Evolutionary conservation across 768 basidiomycete species (phyloP).

Genomic region (Boletus subcaerulescens): DNA sequence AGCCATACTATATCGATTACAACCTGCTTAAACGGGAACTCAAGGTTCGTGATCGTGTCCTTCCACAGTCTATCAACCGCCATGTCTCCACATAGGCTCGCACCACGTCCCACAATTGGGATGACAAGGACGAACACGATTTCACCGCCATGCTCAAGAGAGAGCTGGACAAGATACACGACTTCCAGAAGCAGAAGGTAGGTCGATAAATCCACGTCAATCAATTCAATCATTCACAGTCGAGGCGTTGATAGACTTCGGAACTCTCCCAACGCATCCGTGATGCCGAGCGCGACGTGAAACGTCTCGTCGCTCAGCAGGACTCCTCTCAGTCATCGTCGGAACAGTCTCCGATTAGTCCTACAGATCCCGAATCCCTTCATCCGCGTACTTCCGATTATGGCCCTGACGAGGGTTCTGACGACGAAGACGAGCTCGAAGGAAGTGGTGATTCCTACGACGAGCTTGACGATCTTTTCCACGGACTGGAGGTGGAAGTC

Average conservation of each 20-base stretch:
- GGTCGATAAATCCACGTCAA: not conserved
- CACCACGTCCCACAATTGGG: conserved; percentile 64
- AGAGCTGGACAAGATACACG: conserved; percentile 92
- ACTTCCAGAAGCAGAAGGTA: conserved; percentile 90
- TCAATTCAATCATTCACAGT: conserved; percentile 1
- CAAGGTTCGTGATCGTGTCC: conserved; percentile 49
- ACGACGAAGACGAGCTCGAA: conserved; percentile 49
- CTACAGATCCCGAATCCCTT: conserved; percentile 58
- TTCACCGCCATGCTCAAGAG: conserved; percentile 76
- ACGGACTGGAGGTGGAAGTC: conserved; percentile 88
- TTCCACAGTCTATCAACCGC: not conserved
- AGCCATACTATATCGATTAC: conserved; percentile 87
- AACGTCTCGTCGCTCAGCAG: conserved; percentile 68
- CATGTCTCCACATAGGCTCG: conserved; percentile 34
- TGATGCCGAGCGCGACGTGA: conserved; percentile 78
- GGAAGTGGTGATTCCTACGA: conserved; percentile 57
- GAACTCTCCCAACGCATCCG: conserved; percentile 82
- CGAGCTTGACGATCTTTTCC: conserved; percentile 83
- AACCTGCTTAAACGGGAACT: conserved; percentile 86
- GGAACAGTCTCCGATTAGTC: conserved; percentile 22
- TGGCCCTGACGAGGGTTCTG: conserved; percentile 66
- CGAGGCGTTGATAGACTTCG: conserved; percentile 48
- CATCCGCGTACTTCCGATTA: conserved; percentile 41
- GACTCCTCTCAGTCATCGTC: conserved; percentile 20
- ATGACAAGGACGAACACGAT: conserved; percentile 71